phyloP scores from a whole-genome alignment of 805 yeast species.

The Candida dendrica region DNA sequence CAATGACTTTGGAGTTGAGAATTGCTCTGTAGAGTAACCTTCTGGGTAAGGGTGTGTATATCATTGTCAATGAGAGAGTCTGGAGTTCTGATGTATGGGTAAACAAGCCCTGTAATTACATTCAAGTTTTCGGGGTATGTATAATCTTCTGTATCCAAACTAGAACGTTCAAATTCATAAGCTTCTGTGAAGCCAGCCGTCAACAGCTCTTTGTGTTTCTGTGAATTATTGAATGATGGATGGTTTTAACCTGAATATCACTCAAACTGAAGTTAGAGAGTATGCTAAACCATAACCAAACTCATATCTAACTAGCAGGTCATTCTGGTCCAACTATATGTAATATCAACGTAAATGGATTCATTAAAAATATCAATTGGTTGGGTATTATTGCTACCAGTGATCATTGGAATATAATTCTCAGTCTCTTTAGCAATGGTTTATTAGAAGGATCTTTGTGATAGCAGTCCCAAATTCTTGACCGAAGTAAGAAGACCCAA shows the following conservation, averaged over 20 bases:
- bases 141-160: slow-evolving; percentile 41
- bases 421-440: slow-evolving; percentile 43
- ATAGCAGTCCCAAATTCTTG: slow-evolving; percentile 44
- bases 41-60: slow-evolving; percentile 22
- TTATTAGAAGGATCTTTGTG: slow-evolving; percentile 52
- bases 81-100: slow-evolving; percentile 34
- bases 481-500: slow-evolving; percentile 52
- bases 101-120: slow-evolving; percentile 33
- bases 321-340: slow-evolving; percentile 44
- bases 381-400: slow-evolving; percentile 21
- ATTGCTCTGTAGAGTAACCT: slow-evolving; percentile 21
- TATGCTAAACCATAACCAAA: slow-evolving; percentile 57
- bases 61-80: slow-evolving; percentile 10
- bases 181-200: slow-evolving; percentile 34
- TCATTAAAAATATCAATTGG: slow-evolving; percentile 21
- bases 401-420: slow-evolving; percentile 38
- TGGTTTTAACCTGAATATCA: slow-evolving; percentile 27
- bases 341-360: slow-evolving; percentile 42
- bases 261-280: slow-evolving; percentile 32
- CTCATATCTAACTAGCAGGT: slow-evolving; percentile 45
- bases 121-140: slow-evolving; percentile 41
- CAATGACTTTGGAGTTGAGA: slow-evolving; percentile 14
- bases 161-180: slow-evolving; percentile 30
- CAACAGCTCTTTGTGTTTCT: slow-evolving; percentile 32
- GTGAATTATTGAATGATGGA: slow-evolving; percentile 31